Conservation (phyloP, 106 monocot species). For the Triglochin maritima region DNA sequence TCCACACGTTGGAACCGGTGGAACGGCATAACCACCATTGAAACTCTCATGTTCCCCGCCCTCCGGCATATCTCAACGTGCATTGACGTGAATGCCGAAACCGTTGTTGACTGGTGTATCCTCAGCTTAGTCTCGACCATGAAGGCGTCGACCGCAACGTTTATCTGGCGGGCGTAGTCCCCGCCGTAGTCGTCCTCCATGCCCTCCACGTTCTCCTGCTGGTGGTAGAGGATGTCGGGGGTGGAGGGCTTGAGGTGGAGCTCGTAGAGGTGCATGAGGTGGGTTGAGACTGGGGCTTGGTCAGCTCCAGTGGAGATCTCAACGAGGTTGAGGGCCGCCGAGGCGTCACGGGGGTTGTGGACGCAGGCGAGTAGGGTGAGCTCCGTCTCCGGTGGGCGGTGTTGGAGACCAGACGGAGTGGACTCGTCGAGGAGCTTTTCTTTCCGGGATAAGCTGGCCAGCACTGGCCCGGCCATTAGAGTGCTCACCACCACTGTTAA, state of each 20-base stretch:
- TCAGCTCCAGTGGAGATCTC: constrained; percentile 24
- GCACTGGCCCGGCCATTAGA: constrained; percentile 37
- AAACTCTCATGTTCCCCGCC: constrained; percentile 33
- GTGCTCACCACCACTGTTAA: constrained; percentile 39
- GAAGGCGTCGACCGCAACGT: constrained; percentile 17
- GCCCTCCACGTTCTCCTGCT: constrained; percentile 15
- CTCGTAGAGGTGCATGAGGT: constrained; percentile 50
- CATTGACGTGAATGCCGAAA: constrained; percentile 28
- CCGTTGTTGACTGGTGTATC: constrained; percentile 13
- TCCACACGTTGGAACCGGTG: constrained; percentile 37
- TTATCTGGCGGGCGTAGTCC: constrained; percentile 22
- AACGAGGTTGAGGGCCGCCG: constrained; percentile 34
- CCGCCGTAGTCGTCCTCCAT: constrained; percentile 4
- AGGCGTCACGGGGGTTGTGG: constrained; percentile 31
- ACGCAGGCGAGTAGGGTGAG: constrained; percentile 51
- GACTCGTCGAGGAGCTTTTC: constrained; percentile 19
- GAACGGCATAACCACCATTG: constrained; percentile 53
- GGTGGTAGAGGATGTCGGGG: constrained; percentile 27
- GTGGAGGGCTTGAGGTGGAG: constrained; percentile 21
- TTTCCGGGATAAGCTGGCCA: constrained; percentile 21
- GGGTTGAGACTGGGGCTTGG: constrained; percentile 14
- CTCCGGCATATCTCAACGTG: constrained; percentile 47
- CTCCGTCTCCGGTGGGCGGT: constrained; percentile 24
- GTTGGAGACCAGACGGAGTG: constrained; percentile 24
- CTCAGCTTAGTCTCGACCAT: constrained; percentile 17